A percentile compares a stretch with the other conserved stretches of the same genome.
These are phyloP conservation scores for Darksidea phi DNA, from an alignment of 495 filamentous ascomycete species.

Conservation along the genomic window DNA sequence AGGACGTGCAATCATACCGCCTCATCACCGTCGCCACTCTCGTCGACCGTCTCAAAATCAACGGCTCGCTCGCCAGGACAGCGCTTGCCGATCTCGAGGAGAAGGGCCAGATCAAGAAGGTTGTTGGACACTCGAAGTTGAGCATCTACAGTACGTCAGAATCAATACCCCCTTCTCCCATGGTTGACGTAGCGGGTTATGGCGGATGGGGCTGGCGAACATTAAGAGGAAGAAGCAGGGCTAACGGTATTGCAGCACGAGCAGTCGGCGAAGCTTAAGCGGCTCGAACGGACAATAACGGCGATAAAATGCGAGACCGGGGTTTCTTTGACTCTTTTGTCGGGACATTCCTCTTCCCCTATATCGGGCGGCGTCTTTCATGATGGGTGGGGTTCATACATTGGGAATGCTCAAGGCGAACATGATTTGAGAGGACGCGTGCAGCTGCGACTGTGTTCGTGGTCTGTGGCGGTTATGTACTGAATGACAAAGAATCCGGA, in stretches of 20 bases:
- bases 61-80: slow-evolving; percentile 88
- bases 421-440: slow-evolving; percentile 12
- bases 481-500: slow-evolving; percentile 21
- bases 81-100: slow-evolving; percentile 93
- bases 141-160: slow-evolving; percentile 90
- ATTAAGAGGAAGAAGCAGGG: neutral
- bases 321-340: slow-evolving; percentile 7
- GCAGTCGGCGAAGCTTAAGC: slow-evolving; percentile 40
- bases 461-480: slow-evolving; percentile 13
- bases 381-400: slow-evolving; percentile 20
- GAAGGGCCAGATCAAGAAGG: slow-evolving; percentile 97
- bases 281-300: slow-evolving; percentile 7
- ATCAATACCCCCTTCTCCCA: too few relatives aligned
- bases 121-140: slow-evolving; percentile 94
- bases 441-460: neutral
- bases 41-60: slow-evolving; percentile 99
- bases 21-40: slow-evolving; percentile 98
- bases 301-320: slow-evolving; percentile 4
- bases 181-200: too few relatives aligned
- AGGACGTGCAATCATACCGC: slow-evolving; percentile 99
- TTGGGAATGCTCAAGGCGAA: slow-evolving; percentile 14
- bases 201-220: neutral
- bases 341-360: slow-evolving; percentile 22
- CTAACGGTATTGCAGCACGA: slow-evolving; percentile 33
- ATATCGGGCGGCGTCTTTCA: slow-evolving; percentile 25